phyloP scores from a whole-genome alignment of 345 rosid genomes.

The Melaleuca alternifolia region DNA sequence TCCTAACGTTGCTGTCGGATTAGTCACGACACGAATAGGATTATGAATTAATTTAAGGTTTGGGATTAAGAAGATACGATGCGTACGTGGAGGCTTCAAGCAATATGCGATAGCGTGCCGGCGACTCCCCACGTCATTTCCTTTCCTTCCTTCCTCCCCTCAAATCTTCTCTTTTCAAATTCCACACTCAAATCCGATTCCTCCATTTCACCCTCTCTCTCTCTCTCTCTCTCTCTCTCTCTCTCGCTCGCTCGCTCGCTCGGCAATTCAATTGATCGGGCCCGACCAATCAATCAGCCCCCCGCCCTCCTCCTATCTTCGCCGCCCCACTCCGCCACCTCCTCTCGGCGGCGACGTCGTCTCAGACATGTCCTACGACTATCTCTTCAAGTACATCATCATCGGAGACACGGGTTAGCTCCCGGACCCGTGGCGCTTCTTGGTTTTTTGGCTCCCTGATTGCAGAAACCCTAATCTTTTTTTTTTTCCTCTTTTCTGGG shows the following conservation, averaged over 20 bases:
- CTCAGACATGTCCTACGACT: slow-evolving; percentile 51
- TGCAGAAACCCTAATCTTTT: background rate
- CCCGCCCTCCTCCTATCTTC: background rate
- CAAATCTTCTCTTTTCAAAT: background rate
- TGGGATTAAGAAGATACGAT: background rate
- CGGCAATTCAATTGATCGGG: background rate
- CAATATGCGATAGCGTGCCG: background rate
- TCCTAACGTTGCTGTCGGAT: background rate
- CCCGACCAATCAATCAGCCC: background rate
- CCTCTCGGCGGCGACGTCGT: background rate
- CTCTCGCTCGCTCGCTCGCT: background rate
- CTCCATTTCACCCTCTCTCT: background rate
- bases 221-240: background rate
- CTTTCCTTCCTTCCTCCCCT: background rate
- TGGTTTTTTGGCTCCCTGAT: background rate
- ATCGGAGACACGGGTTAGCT: slow-evolving; percentile 45
- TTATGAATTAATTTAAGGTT: background rate
- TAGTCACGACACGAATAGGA: background rate
- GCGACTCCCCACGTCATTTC: background rate
- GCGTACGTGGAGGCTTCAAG: background rate
- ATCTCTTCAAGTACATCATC: slow-evolving; percentile 63
- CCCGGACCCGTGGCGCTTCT: background rate
- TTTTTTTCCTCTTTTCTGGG: background rate
- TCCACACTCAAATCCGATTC: background rate
- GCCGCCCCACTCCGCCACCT: background rate